These are phyloP conservation scores for Przewalskia tangutica DNA, from an alignment of 257 asterid genomes.

Conservation along the genomic window DNA sequence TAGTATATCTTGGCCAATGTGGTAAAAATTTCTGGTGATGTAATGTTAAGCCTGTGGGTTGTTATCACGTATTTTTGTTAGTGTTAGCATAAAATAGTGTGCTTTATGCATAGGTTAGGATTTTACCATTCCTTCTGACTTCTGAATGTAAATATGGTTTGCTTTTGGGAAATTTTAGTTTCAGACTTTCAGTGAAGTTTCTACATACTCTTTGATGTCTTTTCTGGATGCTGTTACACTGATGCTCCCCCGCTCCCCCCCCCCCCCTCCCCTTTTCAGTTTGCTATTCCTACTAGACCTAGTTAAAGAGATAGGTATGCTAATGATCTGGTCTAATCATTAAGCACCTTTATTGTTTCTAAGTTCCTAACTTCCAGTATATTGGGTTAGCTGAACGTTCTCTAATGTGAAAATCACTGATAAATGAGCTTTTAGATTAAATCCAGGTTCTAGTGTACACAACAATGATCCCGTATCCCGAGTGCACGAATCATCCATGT, in stretches of 20 bases:
- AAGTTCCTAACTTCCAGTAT: neutral
- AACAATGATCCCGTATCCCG: too few species aligned
- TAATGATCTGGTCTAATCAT: neutral
- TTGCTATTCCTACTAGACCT: neutral
- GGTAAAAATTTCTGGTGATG: neutral
- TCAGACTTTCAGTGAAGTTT: neutral
- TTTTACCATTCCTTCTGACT: neutral
- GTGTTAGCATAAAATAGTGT: neutral
- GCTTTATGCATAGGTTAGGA: neutral
- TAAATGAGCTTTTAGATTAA: too few species aligned
- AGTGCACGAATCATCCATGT: too few species aligned
- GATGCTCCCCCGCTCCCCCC: neutral
- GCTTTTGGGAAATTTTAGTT: neutral
- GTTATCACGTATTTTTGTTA: neutral
- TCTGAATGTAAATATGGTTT: constrained; percentile 1
- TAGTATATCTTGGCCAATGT: neutral
- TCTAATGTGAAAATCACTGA: neutral
- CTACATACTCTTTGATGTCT: neutral
- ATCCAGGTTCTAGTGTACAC: neutral
- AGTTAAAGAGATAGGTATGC: neutral
- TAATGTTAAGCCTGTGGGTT: neutral
- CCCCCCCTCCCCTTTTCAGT: neutral
- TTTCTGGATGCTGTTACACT: neutral
- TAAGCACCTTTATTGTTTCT: neutral
- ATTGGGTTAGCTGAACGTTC: neutral